Conservation (phyloP, 495 filamentous ascomycete species). For the Venustampulla echinocandica region DNA sequence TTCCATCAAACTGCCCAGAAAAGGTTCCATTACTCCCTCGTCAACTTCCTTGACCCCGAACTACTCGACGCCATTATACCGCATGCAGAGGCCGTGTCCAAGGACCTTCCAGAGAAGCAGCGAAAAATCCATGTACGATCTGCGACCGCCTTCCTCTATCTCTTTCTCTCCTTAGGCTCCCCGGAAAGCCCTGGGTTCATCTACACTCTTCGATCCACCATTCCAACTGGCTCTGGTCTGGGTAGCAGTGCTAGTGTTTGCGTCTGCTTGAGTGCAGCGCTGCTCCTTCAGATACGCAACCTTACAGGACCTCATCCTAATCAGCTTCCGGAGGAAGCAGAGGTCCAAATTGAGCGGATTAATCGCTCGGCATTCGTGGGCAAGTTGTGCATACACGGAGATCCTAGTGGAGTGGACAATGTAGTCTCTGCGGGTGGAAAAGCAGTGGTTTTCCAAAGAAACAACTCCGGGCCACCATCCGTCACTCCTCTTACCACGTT, state of each 20-base stretch:
- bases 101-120: conserved; percentile 47
- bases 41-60: conserved; percentile 73
- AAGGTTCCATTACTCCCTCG: conserved; percentile 82
- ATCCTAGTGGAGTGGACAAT: conserved; percentile 94
- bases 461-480: conserved; percentile 65
- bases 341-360: conserved; percentile 81
- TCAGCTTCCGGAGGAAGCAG: conserved; percentile 71
- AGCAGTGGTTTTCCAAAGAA: conserved; percentile 82
- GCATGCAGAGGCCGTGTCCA: conserved; percentile 59
- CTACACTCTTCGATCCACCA: conserved; percentile 88
- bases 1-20: conserved; percentile 78
- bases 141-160: conserved; percentile 80
- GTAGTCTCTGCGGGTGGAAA: conserved; percentile 90
- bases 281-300: conserved; percentile 80
- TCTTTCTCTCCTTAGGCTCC: conserved; percentile 80
- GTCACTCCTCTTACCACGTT: conserved; percentile 74
- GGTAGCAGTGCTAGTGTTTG: conserved; percentile 89
- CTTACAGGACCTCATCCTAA: conserved; percentile 83
- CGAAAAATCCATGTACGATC: conserved; percentile 75
- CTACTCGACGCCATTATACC: conserved; percentile 70
- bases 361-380: conserved; percentile 97
- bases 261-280: conserved; percentile 76
- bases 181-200: conserved; percentile 67
- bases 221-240: conserved; percentile 85
- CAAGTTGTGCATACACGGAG: conserved; percentile 94